Evolutionary conservation across 768 basidiomycete species (phyloP), one percentile per base, ranked within the genome.

Genomic region (Trametes coccinea): DNA sequence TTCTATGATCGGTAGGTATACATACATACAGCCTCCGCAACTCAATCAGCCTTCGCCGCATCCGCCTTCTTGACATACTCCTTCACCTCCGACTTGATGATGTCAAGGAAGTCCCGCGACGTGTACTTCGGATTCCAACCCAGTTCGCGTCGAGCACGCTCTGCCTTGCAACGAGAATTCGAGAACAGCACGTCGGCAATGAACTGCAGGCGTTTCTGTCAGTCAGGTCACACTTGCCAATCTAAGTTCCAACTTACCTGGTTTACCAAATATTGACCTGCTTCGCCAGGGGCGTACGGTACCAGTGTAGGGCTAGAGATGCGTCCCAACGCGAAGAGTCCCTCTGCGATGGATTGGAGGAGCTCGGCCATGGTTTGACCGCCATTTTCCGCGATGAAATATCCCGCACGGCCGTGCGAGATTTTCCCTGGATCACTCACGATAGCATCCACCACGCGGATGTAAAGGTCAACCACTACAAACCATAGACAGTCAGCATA

Each of bases 381-480:
- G 44, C 68, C 70, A 30, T 66, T 70, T 44, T 63, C 70, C 30
- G 50, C 68, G 49, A 74, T 69, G 63, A 69, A 74, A 59, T 60
- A 74, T 68, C 78, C 71, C 10, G 74, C 75, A 27, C 75, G 65
- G 30, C 74, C 68, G 63, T 72, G 73, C 9, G 69, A 68, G n/a
- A 61, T 52, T 2, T 56, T 50, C 16, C 61, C 57, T 17, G 64
- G 17, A 37, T 64, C 53, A 2, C 53, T 46, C 40, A 73, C 61
- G 16, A 75, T 70, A 1, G 73, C 71, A 50, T 81, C 74, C 63
- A 80, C 72, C 31, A 34, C 2, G 11, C 43, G 29, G 16, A 55
- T 33, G 17, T 45, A 55, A 13, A 55, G 16, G 43, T 45, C 53
- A 5, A 29, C n/a, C 14, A 45, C 53, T 55, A 14, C 2, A 11